Percentiles rank a stretch among this genome's conserved stretches.
Evolutionary conservation across 768 basidiomycete species (phyloP).

Genomic region (Leccinum disarticulatum): DNA sequence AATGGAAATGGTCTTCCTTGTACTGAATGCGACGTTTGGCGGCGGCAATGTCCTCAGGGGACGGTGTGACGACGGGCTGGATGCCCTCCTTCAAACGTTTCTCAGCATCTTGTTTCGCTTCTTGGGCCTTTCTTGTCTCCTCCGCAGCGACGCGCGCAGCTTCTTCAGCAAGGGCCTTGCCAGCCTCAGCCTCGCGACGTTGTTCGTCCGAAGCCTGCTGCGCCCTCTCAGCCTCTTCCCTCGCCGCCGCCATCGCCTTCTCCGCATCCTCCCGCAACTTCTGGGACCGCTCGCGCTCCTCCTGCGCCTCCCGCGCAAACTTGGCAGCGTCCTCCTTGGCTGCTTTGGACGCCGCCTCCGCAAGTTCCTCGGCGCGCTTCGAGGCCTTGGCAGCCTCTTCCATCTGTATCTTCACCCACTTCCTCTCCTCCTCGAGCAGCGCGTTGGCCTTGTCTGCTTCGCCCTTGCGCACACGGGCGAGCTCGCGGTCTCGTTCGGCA

Average conservation of each 20-base stretch:
- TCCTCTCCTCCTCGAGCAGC: neutral
- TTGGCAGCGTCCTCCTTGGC: constrained; percentile 9
- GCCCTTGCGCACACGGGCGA: neutral
- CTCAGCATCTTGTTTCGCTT: too few relatives aligned
- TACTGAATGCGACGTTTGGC: too few relatives aligned
- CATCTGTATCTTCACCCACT: constrained; percentile 10
- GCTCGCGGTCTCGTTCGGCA: neutral
- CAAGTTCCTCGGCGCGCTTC: neutral
- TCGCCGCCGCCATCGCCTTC: constrained; percentile 6
- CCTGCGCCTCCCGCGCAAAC: constrained; percentile 2
- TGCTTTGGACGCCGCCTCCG: constrained; percentile 3
- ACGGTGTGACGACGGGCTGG: too few relatives aligned
- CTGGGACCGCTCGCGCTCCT: constrained; percentile 5
- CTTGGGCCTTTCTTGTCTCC: too few relatives aligned
- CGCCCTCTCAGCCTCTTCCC: constrained; percentile 1
- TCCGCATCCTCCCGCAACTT: constrained; percentile 8
- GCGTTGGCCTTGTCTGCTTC: neutral
- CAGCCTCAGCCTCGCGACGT: too few relatives aligned
- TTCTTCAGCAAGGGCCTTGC: too few relatives aligned
- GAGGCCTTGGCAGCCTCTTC: constrained; percentile 1
- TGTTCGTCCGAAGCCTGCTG: too few relatives aligned
- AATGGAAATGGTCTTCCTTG: too few relatives aligned
- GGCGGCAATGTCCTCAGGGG: too few relatives aligned
- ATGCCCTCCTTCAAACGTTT: too few relatives aligned
- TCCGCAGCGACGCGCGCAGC: too few relatives aligned